These are phyloP conservation scores for Claviceps capensis DNA, from an alignment of 2,329 filamentous ascomycete genomes.

Conservation along the genomic window DNA sequence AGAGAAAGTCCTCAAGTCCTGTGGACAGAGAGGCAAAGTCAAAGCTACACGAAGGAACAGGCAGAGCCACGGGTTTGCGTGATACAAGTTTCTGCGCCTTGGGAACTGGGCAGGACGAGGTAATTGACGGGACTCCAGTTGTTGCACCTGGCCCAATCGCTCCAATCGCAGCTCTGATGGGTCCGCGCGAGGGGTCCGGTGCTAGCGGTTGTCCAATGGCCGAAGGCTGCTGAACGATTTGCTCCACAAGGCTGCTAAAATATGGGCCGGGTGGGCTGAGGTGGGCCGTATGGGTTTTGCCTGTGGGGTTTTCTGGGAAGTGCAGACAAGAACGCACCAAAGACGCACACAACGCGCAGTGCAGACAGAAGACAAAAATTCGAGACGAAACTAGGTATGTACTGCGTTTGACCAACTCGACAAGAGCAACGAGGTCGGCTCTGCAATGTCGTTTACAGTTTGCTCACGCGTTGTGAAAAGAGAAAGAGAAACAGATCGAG, in stretches of 20 bases:
- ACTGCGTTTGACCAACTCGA: neutral
- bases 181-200: neutral
- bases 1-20: constrained; percentile 6
- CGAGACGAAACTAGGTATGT: neutral
- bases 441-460: too few species aligned
- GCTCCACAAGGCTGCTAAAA: neutral
- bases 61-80: constrained; percentile 12
- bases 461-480: neutral
- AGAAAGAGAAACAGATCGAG: neutral
- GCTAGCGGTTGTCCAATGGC: constrained; percentile 1
- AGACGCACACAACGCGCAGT: neutral
- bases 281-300: too few species aligned
- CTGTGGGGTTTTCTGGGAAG: too few species aligned
- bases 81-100: constrained; percentile 11
- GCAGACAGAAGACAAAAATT: neutral
- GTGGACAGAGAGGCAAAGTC: constrained; percentile 8
- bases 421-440: neutral
- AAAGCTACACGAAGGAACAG: constrained; percentile 10
- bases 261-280: neutral
- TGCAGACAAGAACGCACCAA: too few species aligned
- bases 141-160: neutral
- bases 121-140: constrained; percentile 4
- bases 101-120: constrained; percentile 6
- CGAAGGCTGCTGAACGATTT: neutral
- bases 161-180: neutral